Conservation (phyloP, 2,329 filamentous ascomycete species). For the Aureobasidium musti region DNA sequence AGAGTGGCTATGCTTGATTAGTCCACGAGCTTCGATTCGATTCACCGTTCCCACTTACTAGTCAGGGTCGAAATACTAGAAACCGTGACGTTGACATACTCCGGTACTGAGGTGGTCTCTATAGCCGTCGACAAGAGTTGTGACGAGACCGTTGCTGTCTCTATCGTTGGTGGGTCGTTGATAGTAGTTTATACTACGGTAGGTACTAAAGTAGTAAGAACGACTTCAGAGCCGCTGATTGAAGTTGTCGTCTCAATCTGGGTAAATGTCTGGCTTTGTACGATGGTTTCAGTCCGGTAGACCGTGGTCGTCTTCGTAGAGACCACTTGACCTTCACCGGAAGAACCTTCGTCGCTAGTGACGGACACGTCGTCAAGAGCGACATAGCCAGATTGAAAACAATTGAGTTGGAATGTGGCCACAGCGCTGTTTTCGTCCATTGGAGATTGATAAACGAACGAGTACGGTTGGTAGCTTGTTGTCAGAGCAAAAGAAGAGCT, state of each 20-base stretch:
- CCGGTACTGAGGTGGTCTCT: neutral
- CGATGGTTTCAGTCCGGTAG: neutral
- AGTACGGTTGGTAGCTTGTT: neutral
- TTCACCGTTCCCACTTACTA: neutral
- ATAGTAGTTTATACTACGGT: neutral
- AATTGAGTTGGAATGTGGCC: neutral
- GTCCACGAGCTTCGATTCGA: too few relatives aligned
- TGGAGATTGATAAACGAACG: neutral
- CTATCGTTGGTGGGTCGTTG: too few relatives aligned
- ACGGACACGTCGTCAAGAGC: constrained; percentile 2
- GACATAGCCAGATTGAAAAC: neutral
- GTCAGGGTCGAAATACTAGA: constrained; percentile 1
- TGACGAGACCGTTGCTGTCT: neutral
- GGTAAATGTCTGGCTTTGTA: neutral
- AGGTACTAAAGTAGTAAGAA: neutral
- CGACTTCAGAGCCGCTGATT: neutral
- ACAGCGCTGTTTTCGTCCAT: neutral
- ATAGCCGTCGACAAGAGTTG: neutral
- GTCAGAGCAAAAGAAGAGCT: neutral
- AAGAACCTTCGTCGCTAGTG: neutral
- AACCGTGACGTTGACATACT: neutral
- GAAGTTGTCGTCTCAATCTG: neutral
- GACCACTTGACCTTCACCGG: too few relatives aligned
- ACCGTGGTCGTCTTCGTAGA: neutral
- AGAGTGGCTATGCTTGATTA: neutral